These are phyloP conservation scores for Starmera amethionina DNA, from an alignment of 805 yeast species.

Conservation along the genomic window DNA sequence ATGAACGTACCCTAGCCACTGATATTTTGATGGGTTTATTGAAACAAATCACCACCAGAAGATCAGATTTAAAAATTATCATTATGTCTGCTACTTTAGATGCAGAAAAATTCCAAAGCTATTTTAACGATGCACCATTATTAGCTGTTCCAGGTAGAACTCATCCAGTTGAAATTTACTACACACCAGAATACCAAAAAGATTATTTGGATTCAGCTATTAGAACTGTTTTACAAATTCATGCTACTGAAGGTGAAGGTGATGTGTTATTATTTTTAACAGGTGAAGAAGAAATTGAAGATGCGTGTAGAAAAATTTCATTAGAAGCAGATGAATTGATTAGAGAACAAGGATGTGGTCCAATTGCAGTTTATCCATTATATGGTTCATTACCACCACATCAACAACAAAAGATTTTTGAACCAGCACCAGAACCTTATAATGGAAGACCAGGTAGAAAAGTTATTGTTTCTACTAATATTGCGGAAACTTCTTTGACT, in stretches of 20 bases:
- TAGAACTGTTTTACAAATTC: slow-evolving; percentile 90
- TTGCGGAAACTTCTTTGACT: slow-evolving; percentile 96
- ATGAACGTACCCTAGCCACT: slow-evolving; percentile 93
- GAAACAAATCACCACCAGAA: slow-evolving; percentile 68
- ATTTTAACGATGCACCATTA: slow-evolving; percentile 86
- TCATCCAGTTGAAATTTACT: slow-evolving; percentile 92
- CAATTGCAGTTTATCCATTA: slow-evolving; percentile 79
- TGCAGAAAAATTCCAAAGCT: slow-evolving; percentile 88
- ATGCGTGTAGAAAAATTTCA: slow-evolving; percentile 82
- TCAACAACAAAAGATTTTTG: slow-evolving; percentile 90
- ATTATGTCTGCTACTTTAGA: slow-evolving; percentile 97
- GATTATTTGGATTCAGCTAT: slow-evolving; percentile 94
- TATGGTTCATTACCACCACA: slow-evolving; percentile 96
- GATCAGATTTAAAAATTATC: slow-evolving; percentile 84
- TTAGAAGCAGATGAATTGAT: slow-evolving; percentile 83
- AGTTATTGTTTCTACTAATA: slow-evolving; percentile 85
- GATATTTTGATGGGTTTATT: slow-evolving; percentile 94
- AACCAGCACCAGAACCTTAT: slow-evolving; percentile 69
- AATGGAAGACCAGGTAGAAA: slow-evolving; percentile 93
- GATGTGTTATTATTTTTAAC: slow-evolving; percentile 81
- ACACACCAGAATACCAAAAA: slow-evolving; percentile 93
- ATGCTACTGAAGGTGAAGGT: slow-evolving; percentile 92
- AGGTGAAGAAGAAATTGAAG: slow-evolving; percentile 98
- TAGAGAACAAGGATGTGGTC: slow-evolving; percentile 88
- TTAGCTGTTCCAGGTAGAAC: slow-evolving; percentile 98